Conservation (phyloP, 495 filamentous ascomycete genomes). For the Tuber melanosporum region DNA sequence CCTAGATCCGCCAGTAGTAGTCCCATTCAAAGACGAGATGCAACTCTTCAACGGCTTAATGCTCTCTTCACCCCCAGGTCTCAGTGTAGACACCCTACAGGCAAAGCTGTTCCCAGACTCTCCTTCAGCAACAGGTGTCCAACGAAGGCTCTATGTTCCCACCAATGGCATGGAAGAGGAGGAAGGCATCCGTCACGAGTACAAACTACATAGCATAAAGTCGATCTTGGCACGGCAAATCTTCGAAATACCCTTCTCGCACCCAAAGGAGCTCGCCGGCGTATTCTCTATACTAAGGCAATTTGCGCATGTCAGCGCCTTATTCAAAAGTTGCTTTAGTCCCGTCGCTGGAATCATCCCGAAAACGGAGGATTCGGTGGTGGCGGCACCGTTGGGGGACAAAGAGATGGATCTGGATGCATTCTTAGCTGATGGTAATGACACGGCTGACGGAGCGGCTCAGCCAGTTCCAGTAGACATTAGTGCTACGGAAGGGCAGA, state of each 20-base stretch:
- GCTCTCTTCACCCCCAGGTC: conserved; percentile 48
- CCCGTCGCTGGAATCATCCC: neutral
- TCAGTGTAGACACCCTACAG: conserved; percentile 44
- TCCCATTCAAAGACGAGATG: conserved; percentile 61
- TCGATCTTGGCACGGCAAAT: conserved; percentile 62
- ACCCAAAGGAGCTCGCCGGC: conserved; percentile 73
- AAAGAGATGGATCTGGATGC: conserved; percentile 21
- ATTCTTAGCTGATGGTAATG: conserved; percentile 6
- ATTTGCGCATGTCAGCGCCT: conserved; percentile 60
- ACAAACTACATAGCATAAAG: conserved; percentile 62
- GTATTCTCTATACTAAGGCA: conserved; percentile 71
- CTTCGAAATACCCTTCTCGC: conserved; percentile 69
- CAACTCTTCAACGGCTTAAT: conserved; percentile 67
- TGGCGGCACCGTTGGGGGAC: neutral
- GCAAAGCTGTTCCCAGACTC: conserved; percentile 43
- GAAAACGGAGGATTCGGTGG: neutral
- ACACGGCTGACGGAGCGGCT: neutral
- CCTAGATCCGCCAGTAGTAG: conserved; percentile 73
- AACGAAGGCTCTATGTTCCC: conserved; percentile 40
- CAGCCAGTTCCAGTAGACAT: conserved; percentile 12
- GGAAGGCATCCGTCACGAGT: conserved; percentile 50
- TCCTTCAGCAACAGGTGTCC: conserved; percentile 16
- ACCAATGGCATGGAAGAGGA: conserved; percentile 45
- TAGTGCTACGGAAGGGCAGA: neutral
- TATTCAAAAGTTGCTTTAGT: conserved; percentile 59